Evolutionary conservation across 1,284 basidiomycete species (phyloP).

Genomic region (Sporisorium scitamineum): DNA sequence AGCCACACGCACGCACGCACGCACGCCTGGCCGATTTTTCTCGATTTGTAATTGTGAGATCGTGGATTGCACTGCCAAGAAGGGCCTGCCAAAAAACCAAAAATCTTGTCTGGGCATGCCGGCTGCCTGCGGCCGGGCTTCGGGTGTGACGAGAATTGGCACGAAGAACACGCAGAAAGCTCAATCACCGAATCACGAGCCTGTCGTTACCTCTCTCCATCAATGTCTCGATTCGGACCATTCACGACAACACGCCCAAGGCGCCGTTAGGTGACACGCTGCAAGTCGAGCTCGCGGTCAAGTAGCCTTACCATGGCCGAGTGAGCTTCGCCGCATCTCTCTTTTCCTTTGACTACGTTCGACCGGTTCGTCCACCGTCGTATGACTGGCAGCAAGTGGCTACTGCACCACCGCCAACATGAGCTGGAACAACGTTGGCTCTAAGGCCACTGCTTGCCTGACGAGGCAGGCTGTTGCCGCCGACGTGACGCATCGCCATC

Average conservation of each 20-base stretch:
- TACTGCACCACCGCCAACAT: conserved; percentile 5
- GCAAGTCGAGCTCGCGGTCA: background rate
- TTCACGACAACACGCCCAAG: background rate
- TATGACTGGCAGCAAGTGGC: background rate
- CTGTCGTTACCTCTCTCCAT: background rate
- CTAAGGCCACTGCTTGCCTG: conserved; percentile 15
- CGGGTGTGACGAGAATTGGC: conserved; percentile 20
- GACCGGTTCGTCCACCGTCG: too few relatives aligned
- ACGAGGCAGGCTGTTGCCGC: conserved; percentile 13
- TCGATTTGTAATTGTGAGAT: conserved; percentile 7
- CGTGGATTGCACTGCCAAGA: background rate
- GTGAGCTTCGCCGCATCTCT: background rate
- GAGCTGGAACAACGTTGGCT: conserved; percentile 17
- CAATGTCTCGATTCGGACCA: background rate
- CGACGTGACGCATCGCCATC: conserved; percentile 3
- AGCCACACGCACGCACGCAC: background rate
- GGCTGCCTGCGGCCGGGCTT: conserved; percentile 16
- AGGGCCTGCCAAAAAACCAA: background rate
- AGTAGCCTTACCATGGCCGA: background rate
- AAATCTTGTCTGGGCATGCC: background rate
- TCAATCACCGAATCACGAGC: background rate
- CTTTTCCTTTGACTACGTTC: background rate
- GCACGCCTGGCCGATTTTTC: background rate
- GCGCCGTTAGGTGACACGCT: background rate
- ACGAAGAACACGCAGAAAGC: background rate